Conservation (phyloP, 2,329 filamentous ascomycete species). For the Claviceps cyperi region DNA sequence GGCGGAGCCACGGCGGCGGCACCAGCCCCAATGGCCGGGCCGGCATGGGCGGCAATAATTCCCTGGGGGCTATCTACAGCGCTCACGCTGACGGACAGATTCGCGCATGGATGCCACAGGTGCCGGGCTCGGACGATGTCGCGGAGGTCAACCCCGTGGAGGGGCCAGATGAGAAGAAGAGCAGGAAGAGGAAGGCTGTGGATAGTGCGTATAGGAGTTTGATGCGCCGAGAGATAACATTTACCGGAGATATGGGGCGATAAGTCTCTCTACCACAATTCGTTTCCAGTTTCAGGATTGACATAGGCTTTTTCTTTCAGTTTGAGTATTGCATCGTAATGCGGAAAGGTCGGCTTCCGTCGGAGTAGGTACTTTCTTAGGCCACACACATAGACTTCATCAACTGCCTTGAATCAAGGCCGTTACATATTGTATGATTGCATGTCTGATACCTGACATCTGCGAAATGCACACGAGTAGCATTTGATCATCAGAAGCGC, state of each 20-base stretch:
- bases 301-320: neutral
- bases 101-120: constrained; percentile 56
- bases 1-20: constrained; percentile 50
- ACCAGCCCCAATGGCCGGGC: constrained; percentile 28
- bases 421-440: too few species aligned
- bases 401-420: too few species aligned
- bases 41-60: constrained; percentile 41
- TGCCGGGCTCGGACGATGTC: constrained; percentile 35
- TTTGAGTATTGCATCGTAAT: too few species aligned
- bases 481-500: too few species aligned
- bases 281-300: neutral
- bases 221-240: constrained; percentile 57
- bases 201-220: constrained; percentile 69
- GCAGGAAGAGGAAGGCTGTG: constrained; percentile 59
- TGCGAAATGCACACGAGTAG: too few species aligned
- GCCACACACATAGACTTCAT: too few species aligned
- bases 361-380: too few species aligned
- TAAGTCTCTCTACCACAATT: neutral
- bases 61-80: constrained; percentile 52
- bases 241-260: constrained; percentile 19
- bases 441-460: too few species aligned
- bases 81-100: constrained; percentile 77
- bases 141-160: constrained; percentile 29
- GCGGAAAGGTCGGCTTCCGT: too few species aligned
- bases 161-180: constrained; percentile 30